phyloP scores from a whole-genome alignment of 352 stramenopile genomes.

The Phytophthora brassicae region DNA sequence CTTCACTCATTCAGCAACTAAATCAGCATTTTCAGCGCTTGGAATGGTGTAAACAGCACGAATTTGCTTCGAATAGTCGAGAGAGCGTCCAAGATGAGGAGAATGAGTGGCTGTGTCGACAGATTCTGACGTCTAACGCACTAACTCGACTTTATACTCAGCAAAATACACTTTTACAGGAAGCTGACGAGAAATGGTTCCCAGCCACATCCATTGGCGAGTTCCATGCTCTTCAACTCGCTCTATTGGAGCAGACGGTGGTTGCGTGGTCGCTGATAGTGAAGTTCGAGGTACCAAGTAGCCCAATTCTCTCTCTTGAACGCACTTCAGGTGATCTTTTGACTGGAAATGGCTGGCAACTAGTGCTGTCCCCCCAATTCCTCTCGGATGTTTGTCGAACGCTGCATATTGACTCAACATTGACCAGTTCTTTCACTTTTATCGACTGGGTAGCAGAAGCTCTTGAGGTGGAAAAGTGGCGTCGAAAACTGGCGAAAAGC shows the following conservation, averaged over 20 bases:
- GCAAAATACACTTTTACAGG: constrained; percentile 20
- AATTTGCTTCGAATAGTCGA: constrained; percentile 8
- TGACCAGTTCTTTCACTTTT: constrained; percentile 6
- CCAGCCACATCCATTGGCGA: constrained; percentile 29
- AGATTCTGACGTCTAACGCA: constrained; percentile 22
- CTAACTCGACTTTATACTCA: constrained; percentile 18
- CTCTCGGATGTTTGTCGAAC: constrained; percentile 30
- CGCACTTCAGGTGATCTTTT: constrained; percentile 29
- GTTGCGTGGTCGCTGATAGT: constrained; percentile 49
- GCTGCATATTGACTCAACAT: constrained; percentile 10
- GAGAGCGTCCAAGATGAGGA: constrained; percentile 3
- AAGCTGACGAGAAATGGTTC: constrained; percentile 47
- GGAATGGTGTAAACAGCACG: constrained; percentile 12
- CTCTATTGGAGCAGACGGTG: constrained; percentile 47
- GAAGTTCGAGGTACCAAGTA: constrained; percentile 34
- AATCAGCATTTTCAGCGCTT: constrained; percentile 29
- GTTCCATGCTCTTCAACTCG: constrained; percentile 37
- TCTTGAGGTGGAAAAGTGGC: constrained; percentile 41
- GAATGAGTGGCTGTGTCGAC: constrained; percentile 21
- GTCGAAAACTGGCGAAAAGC: constrained; percentile 28
- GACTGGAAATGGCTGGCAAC: constrained; percentile 33
- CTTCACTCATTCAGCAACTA: constrained; percentile 35
- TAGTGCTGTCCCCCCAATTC: constrained; percentile 33
- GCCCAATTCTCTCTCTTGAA: constrained; percentile 34
- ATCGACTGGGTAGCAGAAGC: constrained; percentile 20